A percentile compares a stretch with the other conserved stretches of the same genome.
Conservation (phyloP, 768 basidiomycete genomes). For the Leccinum rimulosum region DNA sequence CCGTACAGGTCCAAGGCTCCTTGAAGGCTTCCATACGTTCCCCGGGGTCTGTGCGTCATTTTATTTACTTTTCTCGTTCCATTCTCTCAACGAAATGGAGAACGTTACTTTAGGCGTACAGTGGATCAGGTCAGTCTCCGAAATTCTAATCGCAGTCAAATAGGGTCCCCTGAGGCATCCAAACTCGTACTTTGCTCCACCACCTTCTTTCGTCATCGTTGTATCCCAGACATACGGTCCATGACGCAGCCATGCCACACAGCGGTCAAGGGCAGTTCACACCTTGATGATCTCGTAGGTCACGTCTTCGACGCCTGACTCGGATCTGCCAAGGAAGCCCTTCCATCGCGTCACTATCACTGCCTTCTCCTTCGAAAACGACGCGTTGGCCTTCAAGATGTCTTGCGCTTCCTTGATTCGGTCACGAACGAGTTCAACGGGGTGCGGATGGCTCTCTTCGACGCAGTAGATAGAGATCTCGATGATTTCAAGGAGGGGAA, state of each 20-base stretch:
- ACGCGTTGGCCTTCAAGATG: slow-evolving; percentile 8
- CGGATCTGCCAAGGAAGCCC: neutral
- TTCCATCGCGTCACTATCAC: neutral
- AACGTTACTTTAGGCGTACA: neutral
- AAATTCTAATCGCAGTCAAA: neutral
- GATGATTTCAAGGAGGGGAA: slow-evolving; percentile 7
- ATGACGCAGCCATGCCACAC: neutral
- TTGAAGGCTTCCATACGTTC: no score
- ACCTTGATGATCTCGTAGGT: slow-evolving; percentile 2
- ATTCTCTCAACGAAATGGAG: neutral
- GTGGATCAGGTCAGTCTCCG: no score
- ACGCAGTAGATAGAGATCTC: neutral
- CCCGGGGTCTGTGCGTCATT: neutral
- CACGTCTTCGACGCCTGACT: neutral
- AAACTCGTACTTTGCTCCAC: no score
- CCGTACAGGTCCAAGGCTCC: no score
- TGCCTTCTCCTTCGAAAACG: slow-evolving; percentile 3
- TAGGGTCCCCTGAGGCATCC: neutral
- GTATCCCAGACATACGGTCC: neutral
- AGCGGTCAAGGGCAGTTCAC: neutral
- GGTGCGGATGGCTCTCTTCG: no score
- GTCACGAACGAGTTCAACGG: neutral
- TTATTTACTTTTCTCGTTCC: neutral
- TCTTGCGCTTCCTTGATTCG: neutral
- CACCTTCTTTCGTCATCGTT: neutral